Base-by-base conservation (phyloP, 768 basidiomycete genomes). In the Leccinum disarticulatum region DNA sequence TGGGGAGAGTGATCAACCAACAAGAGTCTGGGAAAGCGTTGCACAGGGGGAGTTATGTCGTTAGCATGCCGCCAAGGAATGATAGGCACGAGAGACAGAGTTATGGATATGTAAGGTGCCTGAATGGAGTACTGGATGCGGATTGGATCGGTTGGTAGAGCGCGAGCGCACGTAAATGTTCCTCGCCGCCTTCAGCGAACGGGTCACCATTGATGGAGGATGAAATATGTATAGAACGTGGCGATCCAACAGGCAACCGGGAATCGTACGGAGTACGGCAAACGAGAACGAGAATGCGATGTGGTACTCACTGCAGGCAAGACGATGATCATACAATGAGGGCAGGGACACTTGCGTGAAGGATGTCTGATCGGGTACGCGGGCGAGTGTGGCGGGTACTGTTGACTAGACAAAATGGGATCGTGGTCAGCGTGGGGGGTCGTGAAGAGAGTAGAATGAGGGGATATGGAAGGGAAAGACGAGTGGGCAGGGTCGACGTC, bases 1-100 rank as follows among this genome's bases (percentile, higher is more conserved):
- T 76, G 76, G 72, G 76, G 74, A 66, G 74, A 71, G 66, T 68
- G 70, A 74, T 76, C 69, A 76, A 77, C 78, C 73, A 78, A 77
- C 77, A 73, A 70, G 67, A 75, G 71, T 69, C 81, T 83, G 62
- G 60, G 56, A 31, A 66, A 66, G 60, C 68, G 67, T 60, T 61
- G 58, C 53, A 57, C 62, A 59, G 67, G 55, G 58, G 58, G 35
- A 55, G 62, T 35, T 62, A 66, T 59, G 71, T 30, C 33, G 48
- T 74, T 43, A 66, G 69, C 55, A 64, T 63, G 56, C 27, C 27
- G 59, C 60, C 22, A 46, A 52, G 22, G 38, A 56, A 15, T 17
- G 38, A 38, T 43, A 19, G 58, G 33, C 28, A 57, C 36, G 35
- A 62, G 31, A 43, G 55, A 54, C 11, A 60, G 48, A 36, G 49